Percentiles rank a stretch among this genome's conserved stretches.
These are phyloP conservation scores for Emydomyces testavorans DNA, from an alignment of 2,329 filamentous ascomycete species.

Conservation along the genomic window DNA sequence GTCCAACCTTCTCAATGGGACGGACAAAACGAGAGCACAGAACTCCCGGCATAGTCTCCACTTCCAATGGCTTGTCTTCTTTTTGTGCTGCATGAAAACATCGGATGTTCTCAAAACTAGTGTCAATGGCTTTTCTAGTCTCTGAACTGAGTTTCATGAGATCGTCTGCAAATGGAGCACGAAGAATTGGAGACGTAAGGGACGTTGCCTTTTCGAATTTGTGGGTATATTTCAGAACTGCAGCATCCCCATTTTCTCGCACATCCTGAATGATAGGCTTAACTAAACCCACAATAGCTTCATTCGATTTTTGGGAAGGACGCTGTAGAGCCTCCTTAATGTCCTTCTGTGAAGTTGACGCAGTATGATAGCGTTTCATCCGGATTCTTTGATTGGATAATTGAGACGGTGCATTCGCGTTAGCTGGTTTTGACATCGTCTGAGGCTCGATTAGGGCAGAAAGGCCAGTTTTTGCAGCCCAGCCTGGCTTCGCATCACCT, in stretches of 20 bases:
- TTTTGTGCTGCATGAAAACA: conserved; percentile 89
- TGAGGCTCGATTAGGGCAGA: conserved; percentile 14
- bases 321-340: conserved; percentile 68
- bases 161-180: conserved; percentile 72
- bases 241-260: conserved; percentile 70
- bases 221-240: conserved; percentile 84
- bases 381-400: conserved; percentile 52
- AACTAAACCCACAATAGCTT: conserved; percentile 82
- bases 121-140: conserved; percentile 83
- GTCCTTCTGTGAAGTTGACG: conserved; percentile 50
- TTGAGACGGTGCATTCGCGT: conserved; percentile 43
- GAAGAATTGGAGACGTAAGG: conserved; percentile 75
- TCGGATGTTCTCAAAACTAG: conserved; percentile 86
- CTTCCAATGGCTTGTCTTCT: conserved; percentile 65
- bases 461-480: conserved; percentile 72
- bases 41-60: conserved; percentile 97
- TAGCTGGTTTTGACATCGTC: conserved; percentile 29
- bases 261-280: conserved; percentile 85
- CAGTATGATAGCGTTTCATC: conserved; percentile 69
- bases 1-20: conserved; percentile 87
- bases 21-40: conserved; percentile 85
- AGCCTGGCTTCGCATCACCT: conserved; percentile 88
- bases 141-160: conserved; percentile 78
- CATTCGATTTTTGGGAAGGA: conserved; percentile 89
- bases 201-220: conserved; percentile 96